Evolutionary conservation across 2,329 filamentous ascomycete genomes (phyloP).

Genomic region (Phialemoniopsis sp.): DNA sequence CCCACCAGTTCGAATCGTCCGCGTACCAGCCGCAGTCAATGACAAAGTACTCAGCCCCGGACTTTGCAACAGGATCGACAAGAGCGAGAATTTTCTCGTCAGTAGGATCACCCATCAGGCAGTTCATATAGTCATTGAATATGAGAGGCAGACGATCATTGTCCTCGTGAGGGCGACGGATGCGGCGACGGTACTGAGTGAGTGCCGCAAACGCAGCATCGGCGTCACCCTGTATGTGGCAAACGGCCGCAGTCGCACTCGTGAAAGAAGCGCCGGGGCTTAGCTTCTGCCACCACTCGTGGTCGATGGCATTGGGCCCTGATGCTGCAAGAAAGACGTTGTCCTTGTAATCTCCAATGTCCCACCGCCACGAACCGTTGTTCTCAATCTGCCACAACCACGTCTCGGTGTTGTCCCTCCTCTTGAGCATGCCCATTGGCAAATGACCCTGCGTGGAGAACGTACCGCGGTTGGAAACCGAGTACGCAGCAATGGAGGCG

Average conservation of each 20-base stretch:
- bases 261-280: constrained; percentile 16
- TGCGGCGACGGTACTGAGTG: constrained; percentile 21
- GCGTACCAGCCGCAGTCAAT: constrained; percentile 31
- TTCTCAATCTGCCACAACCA: constrained; percentile 30
- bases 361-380: constrained; percentile 29
- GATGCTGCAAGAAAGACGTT: constrained; percentile 20
- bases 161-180: constrained; percentile 21
- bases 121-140: constrained; percentile 34
- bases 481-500: constrained; percentile 13
- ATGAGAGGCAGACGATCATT: constrained; percentile 22
- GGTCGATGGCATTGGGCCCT: constrained; percentile 19
- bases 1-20: constrained; percentile 28
- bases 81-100: constrained; percentile 23
- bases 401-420: constrained; percentile 12
- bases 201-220: constrained; percentile 19
- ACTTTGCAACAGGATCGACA: constrained; percentile 18
- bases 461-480: constrained; percentile 18
- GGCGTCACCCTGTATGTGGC: constrained; percentile 12
- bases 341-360: constrained; percentile 27
- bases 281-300: constrained; percentile 19
- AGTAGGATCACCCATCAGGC: constrained; percentile 29
- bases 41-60: constrained; percentile 28
- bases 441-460: constrained; percentile 22
- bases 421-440: constrained; percentile 21
- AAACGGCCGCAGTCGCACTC: constrained; percentile 17